phyloP scores from a whole-genome alignment of 2,329 filamentous ascomycete genomes.

The Fusarium bulbicola region DNA sequence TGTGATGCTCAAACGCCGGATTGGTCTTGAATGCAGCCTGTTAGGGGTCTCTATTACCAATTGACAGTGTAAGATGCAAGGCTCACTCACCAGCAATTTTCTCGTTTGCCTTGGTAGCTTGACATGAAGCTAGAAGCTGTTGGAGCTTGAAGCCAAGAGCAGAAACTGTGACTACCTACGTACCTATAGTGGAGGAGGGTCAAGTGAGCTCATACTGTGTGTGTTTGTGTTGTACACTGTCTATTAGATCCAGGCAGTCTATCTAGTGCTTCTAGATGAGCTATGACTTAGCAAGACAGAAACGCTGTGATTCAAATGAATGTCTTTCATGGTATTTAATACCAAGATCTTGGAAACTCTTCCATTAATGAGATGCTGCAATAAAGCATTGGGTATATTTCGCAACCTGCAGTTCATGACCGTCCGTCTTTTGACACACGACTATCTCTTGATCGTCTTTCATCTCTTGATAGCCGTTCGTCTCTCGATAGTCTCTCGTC shows the following conservation, averaged over 20 bases:
- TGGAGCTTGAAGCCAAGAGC: conserved; percentile 5
- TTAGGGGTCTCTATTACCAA: neutral
- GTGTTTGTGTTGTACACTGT: neutral
- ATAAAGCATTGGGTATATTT: conserved; percentile 36
- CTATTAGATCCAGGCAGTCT: neutral
- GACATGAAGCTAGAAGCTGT: conserved; percentile 12
- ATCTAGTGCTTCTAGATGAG: too few relatives aligned
- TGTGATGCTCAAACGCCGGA: neutral
- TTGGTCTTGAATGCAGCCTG: neutral
- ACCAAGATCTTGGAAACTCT: too few relatives aligned
- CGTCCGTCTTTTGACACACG: conserved; percentile 30
- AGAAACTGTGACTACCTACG: neutral
- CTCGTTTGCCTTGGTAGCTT: neutral
- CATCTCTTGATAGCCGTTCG: conserved; percentile 28
- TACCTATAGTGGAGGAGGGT: conserved; percentile 5
- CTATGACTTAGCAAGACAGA: neutral
- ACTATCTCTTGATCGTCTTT: conserved; percentile 28
- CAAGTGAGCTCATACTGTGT: conserved; percentile 48
- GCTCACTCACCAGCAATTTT: conserved; percentile 1
- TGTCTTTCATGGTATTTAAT: neutral
- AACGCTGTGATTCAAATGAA: neutral
- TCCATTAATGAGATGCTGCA: neutral
- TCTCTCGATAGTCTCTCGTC: conserved; percentile 35
- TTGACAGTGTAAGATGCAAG: neutral
- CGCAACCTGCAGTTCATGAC: conserved; percentile 23